Conservation (phyloP, 352 stramenopile genomes). For the Pelagophyceae sp. region DNA sequence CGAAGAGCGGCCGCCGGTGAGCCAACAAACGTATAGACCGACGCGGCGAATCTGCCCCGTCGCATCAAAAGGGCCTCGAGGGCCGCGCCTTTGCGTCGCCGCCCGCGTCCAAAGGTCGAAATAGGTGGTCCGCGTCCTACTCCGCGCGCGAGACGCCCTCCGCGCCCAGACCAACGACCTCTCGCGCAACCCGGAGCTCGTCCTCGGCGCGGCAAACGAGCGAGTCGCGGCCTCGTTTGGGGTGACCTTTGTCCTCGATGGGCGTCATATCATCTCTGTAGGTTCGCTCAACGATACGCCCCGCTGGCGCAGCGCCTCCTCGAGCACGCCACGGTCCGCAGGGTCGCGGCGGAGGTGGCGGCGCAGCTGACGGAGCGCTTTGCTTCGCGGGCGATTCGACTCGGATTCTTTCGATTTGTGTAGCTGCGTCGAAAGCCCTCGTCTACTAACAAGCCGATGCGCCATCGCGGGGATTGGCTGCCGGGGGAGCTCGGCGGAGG, state of each 20-base stretch:
- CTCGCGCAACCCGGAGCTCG: neutral
- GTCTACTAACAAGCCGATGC: too few relatives aligned
- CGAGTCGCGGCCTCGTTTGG: neutral
- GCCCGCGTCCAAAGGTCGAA: too few relatives aligned
- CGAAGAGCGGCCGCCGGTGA: too few relatives aligned
- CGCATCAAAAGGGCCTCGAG: too few relatives aligned
- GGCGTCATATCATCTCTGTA: neutral
- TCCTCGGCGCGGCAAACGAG: neutral
- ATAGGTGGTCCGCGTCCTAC: neutral
- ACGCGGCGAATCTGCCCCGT: too few relatives aligned
- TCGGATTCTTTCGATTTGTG: neutral
- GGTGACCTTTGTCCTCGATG: neutral
- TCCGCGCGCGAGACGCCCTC: neutral
- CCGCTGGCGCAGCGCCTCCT: neutral
- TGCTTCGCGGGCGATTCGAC: neutral
- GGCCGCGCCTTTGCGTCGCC: too few relatives aligned
- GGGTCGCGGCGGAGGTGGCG: neutral
- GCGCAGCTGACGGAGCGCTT: neutral
- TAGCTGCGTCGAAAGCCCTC: too few relatives aligned
- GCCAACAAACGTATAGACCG: too few relatives aligned
- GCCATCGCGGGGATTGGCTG: too few relatives aligned
- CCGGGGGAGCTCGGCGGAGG: too few relatives aligned
- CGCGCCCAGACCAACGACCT: neutral
- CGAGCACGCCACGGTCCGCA: neutral
- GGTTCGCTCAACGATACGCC: neutral